These are phyloP conservation scores for Suhomyces tanzawaensis DNA, from an alignment of 805 yeast species.

Conservation along the genomic window DNA sequence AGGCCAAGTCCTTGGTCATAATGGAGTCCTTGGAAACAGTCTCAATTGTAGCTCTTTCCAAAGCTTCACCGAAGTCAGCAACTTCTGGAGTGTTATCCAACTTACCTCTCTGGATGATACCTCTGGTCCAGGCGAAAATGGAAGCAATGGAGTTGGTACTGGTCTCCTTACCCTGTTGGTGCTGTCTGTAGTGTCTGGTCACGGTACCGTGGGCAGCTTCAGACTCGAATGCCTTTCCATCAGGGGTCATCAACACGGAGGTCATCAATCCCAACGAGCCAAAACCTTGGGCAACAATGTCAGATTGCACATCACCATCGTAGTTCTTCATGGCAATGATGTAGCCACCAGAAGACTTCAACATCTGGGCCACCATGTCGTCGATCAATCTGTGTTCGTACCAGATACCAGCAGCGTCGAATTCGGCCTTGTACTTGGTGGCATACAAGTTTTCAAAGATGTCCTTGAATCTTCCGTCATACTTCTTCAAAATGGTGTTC, in stretches of 20 bases:
- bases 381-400: constrained; percentile 95
- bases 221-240: constrained; percentile 90
- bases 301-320: constrained; percentile 97
- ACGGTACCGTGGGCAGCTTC: constrained; percentile 99
- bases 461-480: constrained; percentile 95
- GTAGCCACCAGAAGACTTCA: constrained; percentile 92
- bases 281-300: constrained; percentile 96
- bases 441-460: constrained; percentile 82
- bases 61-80: constrained; percentile 67
- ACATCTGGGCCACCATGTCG: constrained; percentile 99
- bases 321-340: constrained; percentile 96
- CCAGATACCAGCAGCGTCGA: constrained; percentile 85
- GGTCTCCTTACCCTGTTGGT: constrained; percentile 95
- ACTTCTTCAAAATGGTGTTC: constrained; percentile 89
- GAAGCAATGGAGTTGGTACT: constrained; percentile 97
- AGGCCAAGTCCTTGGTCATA: constrained; percentile 96
- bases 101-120: constrained; percentile 87
- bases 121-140: constrained; percentile 95
- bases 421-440: constrained; percentile 60
- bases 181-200: constrained; percentile 93
- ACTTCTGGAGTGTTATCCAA: constrained; percentile 87
- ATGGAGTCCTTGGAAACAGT: constrained; percentile 80
- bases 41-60: constrained; percentile 83
- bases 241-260: constrained; percentile 94
- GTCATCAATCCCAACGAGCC: constrained; percentile 98